Conservation (phyloP, 306 rosid species). For the Lupinus albus region DNA sequence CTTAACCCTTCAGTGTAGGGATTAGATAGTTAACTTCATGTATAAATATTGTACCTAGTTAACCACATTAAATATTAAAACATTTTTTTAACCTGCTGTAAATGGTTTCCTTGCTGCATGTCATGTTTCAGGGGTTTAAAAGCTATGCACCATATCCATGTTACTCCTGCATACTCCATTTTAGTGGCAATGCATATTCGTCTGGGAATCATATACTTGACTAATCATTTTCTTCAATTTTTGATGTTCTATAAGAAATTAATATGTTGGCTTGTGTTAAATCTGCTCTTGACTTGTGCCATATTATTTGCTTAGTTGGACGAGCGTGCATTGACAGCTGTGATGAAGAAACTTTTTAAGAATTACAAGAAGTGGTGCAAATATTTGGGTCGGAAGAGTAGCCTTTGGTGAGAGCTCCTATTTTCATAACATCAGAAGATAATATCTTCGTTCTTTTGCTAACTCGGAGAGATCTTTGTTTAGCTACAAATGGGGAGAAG, state of each 20-base stretch:
- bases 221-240: constrained; percentile 8
- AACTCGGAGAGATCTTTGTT: constrained; percentile 19
- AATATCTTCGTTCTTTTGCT: constrained; percentile 14
- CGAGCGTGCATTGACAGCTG: constrained; percentile 90
- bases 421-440: constrained; percentile 29
- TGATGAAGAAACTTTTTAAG: constrained; percentile 98
- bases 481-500: neutral
- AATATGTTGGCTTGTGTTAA: constrained; percentile 5
- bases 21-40: too few relatives aligned
- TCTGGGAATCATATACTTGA: neutral
- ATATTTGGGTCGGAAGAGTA: constrained; percentile 95
- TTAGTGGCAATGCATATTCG: neutral
- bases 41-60: too few relatives aligned
- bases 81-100: neutral
- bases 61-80: too few relatives aligned
- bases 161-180: neutral
- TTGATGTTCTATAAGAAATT: constrained; percentile 15
- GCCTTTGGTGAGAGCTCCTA: constrained; percentile 78
- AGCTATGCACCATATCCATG: neutral
- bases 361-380: constrained; percentile 99
- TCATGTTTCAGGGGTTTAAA: constrained; percentile 13
- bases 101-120: constrained; percentile 1
- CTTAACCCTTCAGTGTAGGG: too few relatives aligned
- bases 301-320: constrained; percentile 74
- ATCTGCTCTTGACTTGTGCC: constrained; percentile 41